phyloP scores from a whole-genome alignment of 148 eudicot genomes.

The Vaccinium corymbosum region DNA sequence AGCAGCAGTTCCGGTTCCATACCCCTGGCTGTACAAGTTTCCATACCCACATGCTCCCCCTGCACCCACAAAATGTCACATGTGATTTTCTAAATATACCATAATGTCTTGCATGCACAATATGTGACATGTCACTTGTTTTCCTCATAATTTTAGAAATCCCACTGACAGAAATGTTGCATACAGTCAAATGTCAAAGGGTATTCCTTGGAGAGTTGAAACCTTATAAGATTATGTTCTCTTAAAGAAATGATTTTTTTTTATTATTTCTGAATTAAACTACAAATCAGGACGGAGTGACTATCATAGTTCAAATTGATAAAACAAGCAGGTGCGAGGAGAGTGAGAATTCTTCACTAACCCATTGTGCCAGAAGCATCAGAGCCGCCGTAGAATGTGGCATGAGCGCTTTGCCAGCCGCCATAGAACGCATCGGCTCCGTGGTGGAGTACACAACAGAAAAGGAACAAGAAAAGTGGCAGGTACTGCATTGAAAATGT shows the following conservation, averaged over 20 bases:
- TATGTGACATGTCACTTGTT: background rate
- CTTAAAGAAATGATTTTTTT: background rate
- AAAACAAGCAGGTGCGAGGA: background rate
- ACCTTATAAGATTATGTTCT: background rate
- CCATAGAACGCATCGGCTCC: constrained; percentile 1
- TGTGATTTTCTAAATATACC: background rate
- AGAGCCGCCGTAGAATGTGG: constrained; percentile 45
- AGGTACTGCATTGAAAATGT: background rate
- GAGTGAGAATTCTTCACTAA: background rate
- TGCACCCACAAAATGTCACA: constrained; percentile 8
- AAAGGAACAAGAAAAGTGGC: background rate
- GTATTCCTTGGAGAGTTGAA: background rate
- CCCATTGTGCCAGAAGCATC: constrained; percentile 53
- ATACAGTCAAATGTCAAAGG: background rate
- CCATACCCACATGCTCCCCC: constrained; percentile 45
- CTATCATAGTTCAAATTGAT: background rate
- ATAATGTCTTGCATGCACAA: background rate
- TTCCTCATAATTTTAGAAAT: background rate
- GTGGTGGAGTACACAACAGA: background rate
- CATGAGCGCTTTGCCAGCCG: constrained; percentile 41
- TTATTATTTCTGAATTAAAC: background rate
- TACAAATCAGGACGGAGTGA: background rate
- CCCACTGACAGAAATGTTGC: background rate
- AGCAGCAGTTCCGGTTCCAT: constrained; percentile 36
- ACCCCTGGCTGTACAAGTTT: constrained; percentile 31